Evolutionary conservation across 2,329 filamentous ascomycete species (phyloP).

Genomic region (Cladophialophora chaetospira): DNA sequence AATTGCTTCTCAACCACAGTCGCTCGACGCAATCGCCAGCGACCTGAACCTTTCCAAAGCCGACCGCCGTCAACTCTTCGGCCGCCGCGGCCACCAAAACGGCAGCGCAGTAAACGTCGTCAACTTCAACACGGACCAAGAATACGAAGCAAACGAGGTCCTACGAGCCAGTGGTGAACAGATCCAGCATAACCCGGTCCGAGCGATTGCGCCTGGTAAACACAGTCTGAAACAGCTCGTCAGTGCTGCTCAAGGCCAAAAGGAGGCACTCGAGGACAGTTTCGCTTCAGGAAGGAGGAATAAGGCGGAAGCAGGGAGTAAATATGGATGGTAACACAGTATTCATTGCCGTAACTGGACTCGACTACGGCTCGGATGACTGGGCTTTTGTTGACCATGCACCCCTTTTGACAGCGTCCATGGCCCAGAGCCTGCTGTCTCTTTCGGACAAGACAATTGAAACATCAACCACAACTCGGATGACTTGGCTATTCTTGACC

Average conservation of each 20-base stretch:
- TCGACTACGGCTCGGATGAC: not conserved
- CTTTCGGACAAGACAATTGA: too few species aligned
- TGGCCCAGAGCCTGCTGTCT: not conserved
- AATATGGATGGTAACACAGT: slow-evolving; percentile 73
- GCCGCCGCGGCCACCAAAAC: slow-evolving; percentile 53
- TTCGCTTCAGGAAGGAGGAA: slow-evolving; percentile 81
- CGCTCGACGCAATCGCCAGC: slow-evolving; percentile 70
- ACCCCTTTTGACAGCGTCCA: not conserved
- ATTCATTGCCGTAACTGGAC: not conserved
- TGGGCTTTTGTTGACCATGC: not conserved
- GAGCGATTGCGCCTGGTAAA: slow-evolving; percentile 81
- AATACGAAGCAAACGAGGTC: slow-evolving; percentile 83
- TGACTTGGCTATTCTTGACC: not conserved
- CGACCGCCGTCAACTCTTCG: slow-evolving; percentile 81
- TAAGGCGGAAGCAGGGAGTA: slow-evolving; percentile 75
- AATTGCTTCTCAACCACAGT: slow-evolving; percentile 44
- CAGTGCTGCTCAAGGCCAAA: slow-evolving; percentile 76
- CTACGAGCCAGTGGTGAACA: slow-evolving; percentile 70
- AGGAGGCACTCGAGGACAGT: slow-evolving; percentile 86
- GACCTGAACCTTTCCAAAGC: slow-evolving; percentile 77
- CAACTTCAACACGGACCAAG: slow-evolving; percentile 84
- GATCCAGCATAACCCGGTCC: slow-evolving; percentile 76
- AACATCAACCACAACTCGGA: too few species aligned
- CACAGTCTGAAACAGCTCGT: slow-evolving; percentile 87
- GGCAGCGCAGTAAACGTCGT: slow-evolving; percentile 64